Evolutionary conservation across 1,139 yeast species (phyloP).

Genomic region (Groenewaldozyma sp.): DNA sequence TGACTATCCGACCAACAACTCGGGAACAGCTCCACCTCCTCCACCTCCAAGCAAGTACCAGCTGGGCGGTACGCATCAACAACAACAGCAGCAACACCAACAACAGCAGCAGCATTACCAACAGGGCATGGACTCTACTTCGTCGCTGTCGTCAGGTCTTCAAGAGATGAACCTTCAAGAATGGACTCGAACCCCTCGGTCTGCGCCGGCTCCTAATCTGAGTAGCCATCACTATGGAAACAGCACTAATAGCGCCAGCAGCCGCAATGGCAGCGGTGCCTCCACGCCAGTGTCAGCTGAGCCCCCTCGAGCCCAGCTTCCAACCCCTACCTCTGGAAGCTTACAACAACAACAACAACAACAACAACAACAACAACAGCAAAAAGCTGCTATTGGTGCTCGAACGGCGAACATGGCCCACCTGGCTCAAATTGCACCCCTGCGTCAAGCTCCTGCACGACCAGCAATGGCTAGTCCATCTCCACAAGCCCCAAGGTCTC

Average conservation of each 20-base stretch:
- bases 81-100: no score
- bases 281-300: neutral
- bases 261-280: neutral
- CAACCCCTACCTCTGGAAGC: neutral
- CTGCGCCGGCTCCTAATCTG: slow-evolving; percentile 4
- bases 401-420: slow-evolving; percentile 21
- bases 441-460: slow-evolving; percentile 23
- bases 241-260: slow-evolving; percentile 1
- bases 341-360: neutral
- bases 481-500: slow-evolving; percentile 6
- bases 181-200: slow-evolving; percentile 24
- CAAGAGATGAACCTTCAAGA: slow-evolving; percentile 19
- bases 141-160: slow-evolving; percentile 7
- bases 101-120: no score
- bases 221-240: neutral
- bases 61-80: no score
- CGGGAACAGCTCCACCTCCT: no score
- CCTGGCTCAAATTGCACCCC: slow-evolving; percentile 23
- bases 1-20: neutral
- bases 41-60: neutral
- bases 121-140: neutral
- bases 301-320: neutral
- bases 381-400: slow-evolving; percentile 11
- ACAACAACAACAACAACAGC: slow-evolving; percentile 7
- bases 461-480: slow-evolving; percentile 9